Evolutionary conservation across 768 basidiomycete species (phyloP), one percentile per base, ranked within the genome.

Genomic region (Amanita jacksonii): DNA sequence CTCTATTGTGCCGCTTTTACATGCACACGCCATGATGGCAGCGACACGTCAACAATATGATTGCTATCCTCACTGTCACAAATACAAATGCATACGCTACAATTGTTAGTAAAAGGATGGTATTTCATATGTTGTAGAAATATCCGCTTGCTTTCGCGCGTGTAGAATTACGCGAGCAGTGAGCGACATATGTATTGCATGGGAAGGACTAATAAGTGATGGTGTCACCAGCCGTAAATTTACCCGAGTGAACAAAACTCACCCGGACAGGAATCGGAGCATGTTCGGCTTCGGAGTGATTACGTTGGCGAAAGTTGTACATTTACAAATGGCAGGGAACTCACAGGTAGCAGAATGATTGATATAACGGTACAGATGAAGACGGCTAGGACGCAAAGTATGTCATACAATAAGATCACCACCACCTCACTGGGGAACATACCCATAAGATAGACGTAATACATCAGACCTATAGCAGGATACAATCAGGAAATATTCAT

Each of bases 401-500:
- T 24, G 16, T 8, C 20, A 28, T 31, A 19, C 15, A 20, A 22
- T 20, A 20, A 5, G 27, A 32, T 12, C n/a, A 22, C 16, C 20
- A 18, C n/a, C 12, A 19, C n/a, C 12, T 5, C 19, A 24, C 16
- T 23, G 20, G 23, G 31, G 16, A 9, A 35, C 25, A 13, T 36
- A 44, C 43, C 34, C 43, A 44, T 44, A 24, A 44, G 33, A 25
- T 44, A 44, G 20, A 44, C 10, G 25, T 44, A 44, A 24, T 44
- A 44, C 34, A 35, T 22, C n/a, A 44, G 33, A 25, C 43, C 43
- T 44, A 24, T 19, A 23, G 27, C 4, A 18, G 12, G 36, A 18
- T 13, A 8, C 16, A 25, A 24, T 25, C 8, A 43, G 15, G 12
- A 18, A 3, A 16, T 18, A 35, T 10, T 16, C 3, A 34, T 25